phyloP scores from a whole-genome alignment of 768 basidiomycete genomes.

The Naganishia antarctica region DNA sequence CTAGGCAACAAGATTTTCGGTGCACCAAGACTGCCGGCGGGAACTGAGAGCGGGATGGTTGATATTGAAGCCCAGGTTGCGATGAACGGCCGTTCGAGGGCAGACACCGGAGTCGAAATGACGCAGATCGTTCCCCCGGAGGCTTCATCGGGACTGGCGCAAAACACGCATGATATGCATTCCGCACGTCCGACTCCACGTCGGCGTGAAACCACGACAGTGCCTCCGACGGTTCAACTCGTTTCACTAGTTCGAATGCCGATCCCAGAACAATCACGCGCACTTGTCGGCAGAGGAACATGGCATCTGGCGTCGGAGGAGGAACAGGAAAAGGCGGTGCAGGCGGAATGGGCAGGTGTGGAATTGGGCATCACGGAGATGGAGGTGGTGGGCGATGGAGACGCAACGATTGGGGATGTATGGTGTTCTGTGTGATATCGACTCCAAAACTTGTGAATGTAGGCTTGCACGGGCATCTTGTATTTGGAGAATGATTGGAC shows the following conservation, averaged over 20 bases:
- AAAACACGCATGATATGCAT: neutral
- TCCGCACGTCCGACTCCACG: no score
- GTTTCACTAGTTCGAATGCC: slow-evolving; percentile 27
- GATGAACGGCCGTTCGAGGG: neutral
- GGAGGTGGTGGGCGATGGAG: slow-evolving; percentile 2
- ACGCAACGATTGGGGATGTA: no score
- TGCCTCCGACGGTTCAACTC: slow-evolving; percentile 20
- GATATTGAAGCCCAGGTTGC: slow-evolving; percentile 9
- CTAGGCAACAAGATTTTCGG: slow-evolving; percentile 18
- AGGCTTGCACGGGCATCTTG: no score
- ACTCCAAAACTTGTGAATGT: neutral
- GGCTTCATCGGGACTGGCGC: no score
- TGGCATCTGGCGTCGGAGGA: slow-evolving; percentile 12
- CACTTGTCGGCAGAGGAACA: neutral
- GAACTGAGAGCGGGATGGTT: neutral
- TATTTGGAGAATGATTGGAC: no score
- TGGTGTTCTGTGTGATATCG: neutral
- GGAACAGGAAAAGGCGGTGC: slow-evolving; percentile 26
- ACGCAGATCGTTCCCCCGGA: slow-evolving; percentile 9
- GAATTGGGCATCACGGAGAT: slow-evolving; percentile 25
- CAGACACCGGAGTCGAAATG: neutral
- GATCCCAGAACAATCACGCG: slow-evolving; percentile 1
- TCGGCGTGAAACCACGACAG: neutral
- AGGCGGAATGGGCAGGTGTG: slow-evolving; percentile 27
- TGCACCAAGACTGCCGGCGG: neutral